Conservation (phyloP, 805 yeast genomes). For the Saccharomyces kudriavzevii region DNA sequence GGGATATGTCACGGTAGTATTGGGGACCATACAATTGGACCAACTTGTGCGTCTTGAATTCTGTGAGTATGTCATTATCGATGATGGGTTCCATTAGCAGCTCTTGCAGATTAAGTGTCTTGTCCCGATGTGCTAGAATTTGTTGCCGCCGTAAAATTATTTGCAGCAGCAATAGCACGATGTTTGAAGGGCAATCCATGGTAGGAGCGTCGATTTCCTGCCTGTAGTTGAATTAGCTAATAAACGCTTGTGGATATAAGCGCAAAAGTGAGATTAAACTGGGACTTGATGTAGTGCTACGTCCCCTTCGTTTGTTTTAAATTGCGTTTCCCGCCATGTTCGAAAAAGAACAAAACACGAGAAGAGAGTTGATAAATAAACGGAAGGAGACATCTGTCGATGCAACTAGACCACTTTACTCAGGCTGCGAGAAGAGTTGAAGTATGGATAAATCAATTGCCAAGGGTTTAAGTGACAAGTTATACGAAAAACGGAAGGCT, state of each 20-base stretch:
- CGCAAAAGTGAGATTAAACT: neutral
- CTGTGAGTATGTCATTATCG: constrained; percentile 14
- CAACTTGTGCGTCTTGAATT: constrained; percentile 19
- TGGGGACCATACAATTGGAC: constrained; percentile 22
- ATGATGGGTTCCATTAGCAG: constrained; percentile 22
- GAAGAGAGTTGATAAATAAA: neutral
- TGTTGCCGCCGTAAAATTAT: constrained; percentile 25
- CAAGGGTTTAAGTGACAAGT: constrained; percentile 62
- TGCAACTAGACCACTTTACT: neutral
- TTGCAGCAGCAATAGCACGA: constrained; percentile 23
- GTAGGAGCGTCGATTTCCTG: neutral
- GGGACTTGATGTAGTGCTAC: neutral
- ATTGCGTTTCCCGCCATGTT: neutral
- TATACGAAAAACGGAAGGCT: constrained; percentile 69
- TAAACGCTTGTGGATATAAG: neutral
- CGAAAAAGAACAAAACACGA: neutral
- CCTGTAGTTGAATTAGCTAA: neutral
- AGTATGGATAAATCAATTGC: constrained; percentile 50
- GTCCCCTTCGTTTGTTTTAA: neutral
- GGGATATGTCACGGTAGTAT: constrained; percentile 8
- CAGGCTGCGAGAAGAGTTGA: neutral
- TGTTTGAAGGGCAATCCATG: constrained; percentile 18
- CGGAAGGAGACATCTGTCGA: neutral
- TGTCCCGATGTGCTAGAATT: constrained; percentile 14
- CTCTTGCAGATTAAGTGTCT: constrained; percentile 9